Percentiles rank a stretch among this genome's conserved stretches.
Conservation (phyloP, 202 grass and related monocot species). For the Cymbopogon flexuosus region DNA sequence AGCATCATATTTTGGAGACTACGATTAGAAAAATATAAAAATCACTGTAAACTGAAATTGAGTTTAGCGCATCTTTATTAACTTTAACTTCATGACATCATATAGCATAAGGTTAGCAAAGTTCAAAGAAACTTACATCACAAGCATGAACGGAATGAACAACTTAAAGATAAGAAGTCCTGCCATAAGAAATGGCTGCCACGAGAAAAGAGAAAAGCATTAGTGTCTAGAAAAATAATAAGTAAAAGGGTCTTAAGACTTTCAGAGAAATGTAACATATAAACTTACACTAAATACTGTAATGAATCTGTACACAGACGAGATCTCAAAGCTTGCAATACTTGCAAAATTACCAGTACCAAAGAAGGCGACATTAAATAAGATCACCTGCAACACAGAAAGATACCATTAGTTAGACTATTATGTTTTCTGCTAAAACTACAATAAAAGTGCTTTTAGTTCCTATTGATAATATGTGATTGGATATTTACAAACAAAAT, state of each 20-base stretch:
- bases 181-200: slow-evolving; percentile 96
- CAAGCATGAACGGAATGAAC: slow-evolving; percentile 96
- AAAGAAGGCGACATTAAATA: slow-evolving; percentile 98
- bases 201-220: slow-evolving; percentile 24
- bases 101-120: not conserved
- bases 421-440: slow-evolving; percentile 5
- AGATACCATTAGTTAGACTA: slow-evolving; percentile 8
- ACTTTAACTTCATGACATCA: slow-evolving; percentile 15
- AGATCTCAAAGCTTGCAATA: slow-evolving; percentile 98
- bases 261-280: slow-evolving; percentile 16
- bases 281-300: slow-evolving; percentile 92
- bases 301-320: slow-evolving; percentile 95
- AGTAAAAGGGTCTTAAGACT: not conserved
- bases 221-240: slow-evolving; percentile 16
- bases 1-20: slow-evolving; percentile 12
- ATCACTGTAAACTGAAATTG: not conserved
- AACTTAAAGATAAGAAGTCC: slow-evolving; percentile 95
- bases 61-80: slow-evolving; percentile 17
- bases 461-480: not conserved
- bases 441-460: not conserved
- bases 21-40: slow-evolving; percentile 5
- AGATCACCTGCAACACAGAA: slow-evolving; percentile 63
- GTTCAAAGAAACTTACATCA: slow-evolving; percentile 68
- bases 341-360: slow-evolving; percentile 98
- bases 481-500: slow-evolving; percentile 5